Conservation (phyloP, 2,329 filamentous ascomycete species). For the Amesomyces nigricolor region DNA sequence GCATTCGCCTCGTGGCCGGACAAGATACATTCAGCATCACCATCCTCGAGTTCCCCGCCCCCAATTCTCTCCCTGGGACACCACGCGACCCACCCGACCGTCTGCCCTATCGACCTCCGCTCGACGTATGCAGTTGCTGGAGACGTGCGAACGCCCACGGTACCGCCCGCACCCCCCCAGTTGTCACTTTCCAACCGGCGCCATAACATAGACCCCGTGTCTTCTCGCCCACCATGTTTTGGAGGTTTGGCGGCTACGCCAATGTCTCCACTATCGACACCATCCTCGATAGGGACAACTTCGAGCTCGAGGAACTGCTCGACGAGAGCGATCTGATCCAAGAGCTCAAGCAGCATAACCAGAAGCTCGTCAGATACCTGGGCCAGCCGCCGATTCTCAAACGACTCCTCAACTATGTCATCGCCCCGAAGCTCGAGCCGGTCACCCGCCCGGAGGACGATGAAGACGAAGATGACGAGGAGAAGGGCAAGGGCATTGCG, state of each 20-base stretch:
- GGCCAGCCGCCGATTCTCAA: slow-evolving; percentile 81
- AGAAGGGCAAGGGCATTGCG: slow-evolving; percentile 41
- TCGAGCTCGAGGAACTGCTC: slow-evolving; percentile 89
- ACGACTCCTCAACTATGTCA: slow-evolving; percentile 84
- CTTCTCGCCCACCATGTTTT: slow-evolving; percentile 75
- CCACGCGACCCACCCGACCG: background rate
- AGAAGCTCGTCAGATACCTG: slow-evolving; percentile 93
- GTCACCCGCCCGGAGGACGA: slow-evolving; percentile 48
- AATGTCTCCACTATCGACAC: slow-evolving; percentile 95
- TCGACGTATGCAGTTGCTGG: slow-evolving; percentile 14
- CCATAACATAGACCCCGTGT: slow-evolving; percentile 27
- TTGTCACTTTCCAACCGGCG: slow-evolving; percentile 18
- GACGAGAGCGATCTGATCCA: slow-evolving; percentile 95
- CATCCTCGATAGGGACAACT: slow-evolving; percentile 93
- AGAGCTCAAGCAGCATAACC: slow-evolving; percentile 97
- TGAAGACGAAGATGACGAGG: slow-evolving; percentile 46
- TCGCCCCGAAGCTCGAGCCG: slow-evolving; percentile 65
- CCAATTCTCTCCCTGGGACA: background rate
- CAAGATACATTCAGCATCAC: slow-evolving; percentile 5
- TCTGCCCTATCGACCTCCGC: background rate
- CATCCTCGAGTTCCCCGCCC: background rate
- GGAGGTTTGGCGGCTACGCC: slow-evolving; percentile 98
- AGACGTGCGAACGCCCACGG: background rate
- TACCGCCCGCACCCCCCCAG: background rate
- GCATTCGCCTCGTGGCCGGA: slow-evolving; percentile 15